Evolutionary conservation across 331 rosid genomes (phyloP).

Genomic region (Telfairia occidentalis): DNA sequence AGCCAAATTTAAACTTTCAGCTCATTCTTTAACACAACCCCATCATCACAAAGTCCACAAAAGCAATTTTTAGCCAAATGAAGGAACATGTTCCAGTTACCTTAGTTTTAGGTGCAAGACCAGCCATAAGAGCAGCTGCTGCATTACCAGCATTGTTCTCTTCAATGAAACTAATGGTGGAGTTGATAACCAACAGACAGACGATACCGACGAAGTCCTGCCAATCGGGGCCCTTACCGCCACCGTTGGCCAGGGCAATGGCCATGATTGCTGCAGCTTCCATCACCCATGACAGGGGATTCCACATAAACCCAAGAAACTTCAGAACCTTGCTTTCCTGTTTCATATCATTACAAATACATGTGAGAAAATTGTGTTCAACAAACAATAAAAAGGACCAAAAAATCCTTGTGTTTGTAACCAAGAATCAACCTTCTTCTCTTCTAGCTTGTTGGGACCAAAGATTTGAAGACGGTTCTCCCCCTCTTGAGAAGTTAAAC

Average conservation of each 20-base stretch:
- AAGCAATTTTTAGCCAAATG: not conserved
- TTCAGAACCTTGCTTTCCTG: conserved; percentile 94
- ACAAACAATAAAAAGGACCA: not conserved
- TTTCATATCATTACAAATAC: not conserved
- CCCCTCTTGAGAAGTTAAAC: conserved; percentile 66
- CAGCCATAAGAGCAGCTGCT: conserved; percentile 99
- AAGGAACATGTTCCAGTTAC: conserved; percentile 22
- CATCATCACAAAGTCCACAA: not conserved
- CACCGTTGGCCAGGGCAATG: conserved; percentile 89
- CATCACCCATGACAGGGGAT: conserved; percentile 99
- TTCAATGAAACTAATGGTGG: conserved; percentile 96
- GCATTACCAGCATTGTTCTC: conserved; percentile 99
- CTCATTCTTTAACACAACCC: not conserved
- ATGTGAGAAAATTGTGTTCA: not conserved
- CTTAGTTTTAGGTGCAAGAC: conserved; percentile 98
- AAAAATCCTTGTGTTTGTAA: not conserved
- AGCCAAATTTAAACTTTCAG: not conserved
- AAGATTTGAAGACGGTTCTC: conserved; percentile 74
- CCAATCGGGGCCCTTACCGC: conserved; percentile 89
- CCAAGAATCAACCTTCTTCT: conserved; percentile 55
- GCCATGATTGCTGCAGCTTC: conserved; percentile 97
- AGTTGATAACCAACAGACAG: conserved; percentile 77
- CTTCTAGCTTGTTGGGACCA: conserved; percentile 99
- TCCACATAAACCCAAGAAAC: conserved; percentile 99
- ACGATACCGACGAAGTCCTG: conserved; percentile 87